Evolutionary conservation across 768 basidiomycete genomes (phyloP).

Genomic region (Leccinum sublutescens): DNA sequence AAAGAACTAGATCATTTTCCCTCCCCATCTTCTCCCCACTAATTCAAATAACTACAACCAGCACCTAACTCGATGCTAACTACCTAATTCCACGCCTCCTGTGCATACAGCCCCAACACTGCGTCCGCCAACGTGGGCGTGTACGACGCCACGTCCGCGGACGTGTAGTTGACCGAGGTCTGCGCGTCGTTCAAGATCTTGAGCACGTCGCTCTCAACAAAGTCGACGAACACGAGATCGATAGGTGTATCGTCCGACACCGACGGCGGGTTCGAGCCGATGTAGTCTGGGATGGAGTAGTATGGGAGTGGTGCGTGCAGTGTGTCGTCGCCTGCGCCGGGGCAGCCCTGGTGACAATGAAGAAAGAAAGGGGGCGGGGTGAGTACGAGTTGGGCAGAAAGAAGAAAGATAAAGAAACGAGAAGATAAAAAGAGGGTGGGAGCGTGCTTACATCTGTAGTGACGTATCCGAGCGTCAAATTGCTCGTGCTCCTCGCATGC

Average conservation of each 20-base stretch:
- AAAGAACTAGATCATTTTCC: too few species aligned
- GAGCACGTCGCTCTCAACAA: conserved; percentile 55
- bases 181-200: conserved; percentile 56
- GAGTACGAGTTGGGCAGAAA: background rate
- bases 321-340: conserved; percentile 74
- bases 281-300: conserved; percentile 53
- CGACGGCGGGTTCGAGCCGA: conserved; percentile 53
- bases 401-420: background rate
- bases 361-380: background rate
- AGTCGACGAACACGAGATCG: conserved; percentile 77
- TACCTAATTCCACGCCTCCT: conserved; percentile 29
- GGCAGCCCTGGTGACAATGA: conserved; percentile 51
- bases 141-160: conserved; percentile 54
- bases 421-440: background rate
- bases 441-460: background rate
- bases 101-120: conserved; percentile 42
- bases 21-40: too few species aligned
- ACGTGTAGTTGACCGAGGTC: conserved; percentile 46
- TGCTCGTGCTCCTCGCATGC: conserved; percentile 38
- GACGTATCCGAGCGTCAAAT: conserved; percentile 18
- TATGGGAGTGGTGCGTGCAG: conserved; percentile 60
- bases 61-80: too few species aligned
- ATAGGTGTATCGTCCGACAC: conserved; percentile 50
- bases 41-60: too few species aligned
- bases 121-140: conserved; percentile 42